Base-by-base conservation (phyloP, 78 protist genomes). In the Pigoraptor vietnamica region DNA sequence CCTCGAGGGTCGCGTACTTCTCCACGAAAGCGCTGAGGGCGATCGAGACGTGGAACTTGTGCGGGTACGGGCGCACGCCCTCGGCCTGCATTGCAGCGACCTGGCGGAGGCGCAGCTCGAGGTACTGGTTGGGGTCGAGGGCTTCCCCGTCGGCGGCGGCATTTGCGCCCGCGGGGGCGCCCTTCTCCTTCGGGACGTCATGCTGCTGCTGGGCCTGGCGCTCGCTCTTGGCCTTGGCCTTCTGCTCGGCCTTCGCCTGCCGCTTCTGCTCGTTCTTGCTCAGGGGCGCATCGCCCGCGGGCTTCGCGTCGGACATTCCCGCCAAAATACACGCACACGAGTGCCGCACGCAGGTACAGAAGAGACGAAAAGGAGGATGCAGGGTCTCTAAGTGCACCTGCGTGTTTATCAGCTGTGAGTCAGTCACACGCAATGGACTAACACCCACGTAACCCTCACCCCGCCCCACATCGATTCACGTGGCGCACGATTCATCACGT, bases 1-100 rank as follows among this genome's bases (percentile, higher is more conserved):
- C 55, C 35, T 87, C 39, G 33, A 37, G 92, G 25, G 35, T 1
- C 19, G 29, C 87, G 67, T 93, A 98, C 92, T 94, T 93, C 87
- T 40, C 92, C 1, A 39, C 84, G 95, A 93, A 97, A 40, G 93
- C 96, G 86, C 94, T 91, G 35, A 96, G 36, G 33, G 87, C 25
- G 56, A 90, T 87, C 36, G 92, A 36, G 33, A 93, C 93, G 40
- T 89, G 81, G 93, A 95, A 97, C 95, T 95, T 96, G 94, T 97
- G 98, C 37, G 98, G 98, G 94, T 96, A 96, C 33, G 96, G 93
- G 24, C 89, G 24, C 34, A 36, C 83, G 56, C 94, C 92, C 23
- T 24, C 79, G 23, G 87, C 88, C 67, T 81, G 9, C 79, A 86
- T 24, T 36, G 24, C 35, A 21, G 40, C 21, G 33, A 93, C 32